Conservation (phyloP, 2,329 filamentous ascomycete species). For the Penicillium brasilianum region DNA sequence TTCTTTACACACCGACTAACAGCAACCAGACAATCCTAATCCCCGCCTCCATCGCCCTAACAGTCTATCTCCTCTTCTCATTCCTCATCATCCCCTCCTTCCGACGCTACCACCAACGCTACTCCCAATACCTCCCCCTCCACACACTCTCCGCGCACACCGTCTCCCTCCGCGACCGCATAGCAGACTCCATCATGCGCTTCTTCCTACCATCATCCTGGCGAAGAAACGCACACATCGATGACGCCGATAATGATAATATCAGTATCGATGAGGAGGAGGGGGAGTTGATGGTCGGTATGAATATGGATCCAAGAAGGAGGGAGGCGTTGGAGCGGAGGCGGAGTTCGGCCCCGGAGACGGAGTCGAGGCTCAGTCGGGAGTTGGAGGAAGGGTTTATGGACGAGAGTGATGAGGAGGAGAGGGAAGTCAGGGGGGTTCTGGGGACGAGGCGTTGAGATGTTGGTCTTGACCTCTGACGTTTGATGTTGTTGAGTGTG, state of each 20-base stretch:
- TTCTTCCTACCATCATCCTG: slow-evolving; percentile 51
- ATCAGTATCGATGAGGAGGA: slow-evolving; percentile 71
- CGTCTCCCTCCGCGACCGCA: slow-evolving; percentile 58
- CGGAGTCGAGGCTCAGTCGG: slow-evolving; percentile 68
- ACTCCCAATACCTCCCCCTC: slow-evolving; percentile 75
- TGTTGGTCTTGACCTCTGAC: slow-evolving; percentile 6
- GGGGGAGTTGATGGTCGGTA: slow-evolving; percentile 56
- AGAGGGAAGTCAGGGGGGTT: slow-evolving; percentile 37
- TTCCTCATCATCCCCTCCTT: slow-evolving; percentile 71
- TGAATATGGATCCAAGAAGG: slow-evolving; percentile 55
- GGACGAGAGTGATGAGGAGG: slow-evolving; percentile 73
- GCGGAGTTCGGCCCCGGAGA: slow-evolving; percentile 50
- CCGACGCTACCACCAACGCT: slow-evolving; percentile 71
- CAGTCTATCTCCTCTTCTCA: slow-evolving; percentile 69
- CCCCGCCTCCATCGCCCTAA: slow-evolving; percentile 71
- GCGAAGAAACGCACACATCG: slow-evolving; percentile 50
- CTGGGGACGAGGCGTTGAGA: background rate
- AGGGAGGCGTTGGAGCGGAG: slow-evolving; percentile 50
- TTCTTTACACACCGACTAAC: slow-evolving; percentile 4
- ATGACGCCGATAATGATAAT: slow-evolving; percentile 53
- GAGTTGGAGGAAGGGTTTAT: slow-evolving; percentile 79
- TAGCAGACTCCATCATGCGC: slow-evolving; percentile 49
- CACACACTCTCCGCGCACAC: slow-evolving; percentile 59
- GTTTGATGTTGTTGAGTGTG: slow-evolving; percentile 18
- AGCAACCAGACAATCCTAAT: slow-evolving; percentile 67